These are phyloP conservation scores for Kitagawia praeruptora DNA, from an alignment of 129 eudicot species.

Conservation along the genomic window DNA sequence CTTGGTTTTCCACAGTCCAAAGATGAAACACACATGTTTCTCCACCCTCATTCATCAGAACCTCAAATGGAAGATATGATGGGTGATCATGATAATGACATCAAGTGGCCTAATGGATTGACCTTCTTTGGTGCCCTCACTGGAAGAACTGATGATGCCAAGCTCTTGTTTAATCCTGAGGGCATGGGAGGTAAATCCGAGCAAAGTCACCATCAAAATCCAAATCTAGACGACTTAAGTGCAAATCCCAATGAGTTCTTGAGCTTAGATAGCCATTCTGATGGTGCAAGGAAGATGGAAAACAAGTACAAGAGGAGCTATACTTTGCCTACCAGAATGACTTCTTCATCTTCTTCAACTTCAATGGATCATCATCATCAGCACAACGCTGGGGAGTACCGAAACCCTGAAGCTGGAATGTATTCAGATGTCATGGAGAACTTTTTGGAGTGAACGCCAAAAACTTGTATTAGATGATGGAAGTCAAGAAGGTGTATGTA, in stretches of 20 bases:
- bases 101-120: conserved; percentile 94
- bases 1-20: conserved; percentile 61
- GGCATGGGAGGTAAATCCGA: conserved; percentile 61
- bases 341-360: conserved; percentile 75
- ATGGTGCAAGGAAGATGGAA: conserved; percentile 44
- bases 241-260: conserved; percentile 64
- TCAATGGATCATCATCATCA: conserved; percentile 59
- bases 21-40: conserved; percentile 84
- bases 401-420: conserved; percentile 63
- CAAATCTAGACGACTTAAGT: conserved; percentile 26
- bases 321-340: conserved; percentile 80
- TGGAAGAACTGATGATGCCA: conserved; percentile 62
- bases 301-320: conserved; percentile 86
- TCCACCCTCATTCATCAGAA: conserved; percentile 74
- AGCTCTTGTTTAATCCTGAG: conserved; percentile 58
- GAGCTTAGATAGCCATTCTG: conserved; percentile 67
- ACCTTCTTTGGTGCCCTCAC: conserved; percentile 70
- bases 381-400: conserved; percentile 53
- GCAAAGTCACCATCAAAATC: conserved; percentile 24
- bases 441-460: conserved; percentile 56
- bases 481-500: conserved; percentile 28
- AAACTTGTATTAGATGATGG: conserved; percentile 13
- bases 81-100: conserved; percentile 70
- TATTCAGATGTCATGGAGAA: conserved; percentile 90
- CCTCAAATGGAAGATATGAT: conserved; percentile 64